Evolutionary conservation across 805 yeast species (phyloP).

Genomic region (Kodamaea hsintzibuensis): DNA sequence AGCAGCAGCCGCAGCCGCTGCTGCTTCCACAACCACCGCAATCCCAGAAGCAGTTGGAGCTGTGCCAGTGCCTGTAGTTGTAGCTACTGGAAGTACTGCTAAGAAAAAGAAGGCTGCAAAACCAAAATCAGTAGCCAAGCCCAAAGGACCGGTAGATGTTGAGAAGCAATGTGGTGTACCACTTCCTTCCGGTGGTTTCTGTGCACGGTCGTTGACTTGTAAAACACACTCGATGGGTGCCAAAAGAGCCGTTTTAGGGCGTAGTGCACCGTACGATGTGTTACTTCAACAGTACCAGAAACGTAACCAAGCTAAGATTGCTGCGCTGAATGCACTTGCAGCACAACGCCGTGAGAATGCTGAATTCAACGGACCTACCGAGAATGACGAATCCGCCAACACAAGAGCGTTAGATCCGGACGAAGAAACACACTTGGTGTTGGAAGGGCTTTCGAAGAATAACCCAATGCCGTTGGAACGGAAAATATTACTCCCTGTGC

Average conservation of each 20-base stretch:
- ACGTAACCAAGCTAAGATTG: conserved; percentile 86
- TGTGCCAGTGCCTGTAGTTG: not conserved
- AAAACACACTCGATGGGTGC: conserved; percentile 99
- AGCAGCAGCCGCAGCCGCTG: conserved; percentile 45
- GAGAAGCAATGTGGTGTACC: conserved; percentile 96
- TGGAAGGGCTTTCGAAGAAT: conserved; percentile 83
- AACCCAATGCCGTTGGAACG: conserved; percentile 83
- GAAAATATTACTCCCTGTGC: conserved; percentile 66
- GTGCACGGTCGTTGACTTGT: conserved; percentile 95
- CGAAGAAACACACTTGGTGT: conserved; percentile 88
- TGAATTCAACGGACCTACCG: conserved; percentile 30
- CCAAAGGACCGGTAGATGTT: conserved; percentile 84
- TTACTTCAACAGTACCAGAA: conserved; percentile 87
- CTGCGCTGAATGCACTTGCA: conserved; percentile 77
- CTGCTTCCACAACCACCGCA: conserved; percentile 15
- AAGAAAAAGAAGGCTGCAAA: conserved; percentile 37
- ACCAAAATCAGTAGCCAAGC: conserved; percentile 49
- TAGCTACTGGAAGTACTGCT: conserved; percentile 11
- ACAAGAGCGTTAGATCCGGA: conserved; percentile 70
- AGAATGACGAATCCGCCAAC: conserved; percentile 21
- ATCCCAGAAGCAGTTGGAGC: conserved; percentile 8
- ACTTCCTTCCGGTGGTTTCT: conserved; percentile 88
- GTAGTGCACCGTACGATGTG: conserved; percentile 90
- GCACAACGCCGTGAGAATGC: conserved; percentile 74
- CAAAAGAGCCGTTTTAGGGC: conserved; percentile 89